Evolutionary conservation across 192 early-diverging fungal genomes (phyloP), one percentile per base, ranked within the genome.

Genomic region (Chytriomyces confervae): DNA sequence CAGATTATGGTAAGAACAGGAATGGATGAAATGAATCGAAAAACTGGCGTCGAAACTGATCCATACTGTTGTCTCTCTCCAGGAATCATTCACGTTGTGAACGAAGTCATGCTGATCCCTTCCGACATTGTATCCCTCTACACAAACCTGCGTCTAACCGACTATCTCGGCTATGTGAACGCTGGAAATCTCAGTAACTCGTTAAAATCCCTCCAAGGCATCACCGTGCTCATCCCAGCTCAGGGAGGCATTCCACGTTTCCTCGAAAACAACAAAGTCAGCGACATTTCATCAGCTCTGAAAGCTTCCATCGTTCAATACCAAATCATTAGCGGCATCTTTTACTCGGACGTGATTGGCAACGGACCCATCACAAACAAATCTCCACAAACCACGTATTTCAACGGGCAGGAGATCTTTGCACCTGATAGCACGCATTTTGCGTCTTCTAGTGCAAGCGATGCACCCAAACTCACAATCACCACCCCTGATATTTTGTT

Each of bases 41-140:
- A 9, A 60, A 72, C 29, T 23, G n/a, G n/a, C n/a, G 46, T 60
- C 46, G 8, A 9, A 69, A 24, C 45, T 78, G 6, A 61, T 71
- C n/a, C 13, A 47, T 61, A 10, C 16, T 61, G n/a, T 53, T 4
- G 13, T 7, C 29, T 0, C 29, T 36, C 29, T 36, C 23, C n/a
- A 79, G 78, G 71, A 18, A 68, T 79, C 44, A 75, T 79, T 60
- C 72, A 79, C 53, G 53, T 79, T n/a, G 49, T 79, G 24, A 50
- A 53, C 72, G 36, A 29, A 8, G 71, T 79, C 45, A 64, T 79
- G 64, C 20, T 53, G 5, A 72, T 73, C 45, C 78, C 78, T 8
- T 23, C 70, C n/a, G 62, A 72, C 49, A 23, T 79, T 48, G 49
- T 75, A 29, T 53, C 72, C 61, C 13, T 75, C 65, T 53, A 74